Evolutionary conservation across 176 grass and related monocot species (phyloP).

Genomic region (Eragrostis nindensis): DNA sequence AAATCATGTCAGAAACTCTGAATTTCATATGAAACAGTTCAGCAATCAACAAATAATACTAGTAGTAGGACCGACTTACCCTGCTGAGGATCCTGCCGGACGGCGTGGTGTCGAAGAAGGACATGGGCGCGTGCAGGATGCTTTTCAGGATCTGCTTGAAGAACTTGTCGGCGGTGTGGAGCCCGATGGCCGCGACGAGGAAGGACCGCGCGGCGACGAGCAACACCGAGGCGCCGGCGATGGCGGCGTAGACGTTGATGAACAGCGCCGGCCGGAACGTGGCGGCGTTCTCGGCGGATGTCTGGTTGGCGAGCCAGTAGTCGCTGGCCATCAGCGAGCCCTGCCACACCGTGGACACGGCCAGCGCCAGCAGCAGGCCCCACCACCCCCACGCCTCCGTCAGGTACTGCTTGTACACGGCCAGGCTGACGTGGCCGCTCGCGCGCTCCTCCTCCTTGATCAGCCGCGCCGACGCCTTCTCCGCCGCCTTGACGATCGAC

Average conservation of each 20-base stretch:
- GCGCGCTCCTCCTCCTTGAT: constrained; percentile 88
- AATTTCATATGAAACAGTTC: not conserved
- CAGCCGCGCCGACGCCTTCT: constrained; percentile 73
- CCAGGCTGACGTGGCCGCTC: constrained; percentile 75
- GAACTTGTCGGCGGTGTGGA: constrained; percentile 73
- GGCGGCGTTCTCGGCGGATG: constrained; percentile 49
- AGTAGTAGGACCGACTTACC: constrained; percentile 43
- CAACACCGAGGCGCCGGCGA: constrained; percentile 55
- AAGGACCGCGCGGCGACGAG: constrained; percentile 57
- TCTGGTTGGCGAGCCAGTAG: constrained; percentile 91
- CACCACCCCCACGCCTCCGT: constrained; percentile 92
- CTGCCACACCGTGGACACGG: constrained; percentile 63
- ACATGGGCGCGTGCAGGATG: constrained; percentile 95
- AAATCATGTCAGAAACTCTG: not conserved
- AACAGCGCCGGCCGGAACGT: constrained; percentile 62
- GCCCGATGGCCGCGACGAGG: constrained; percentile 71
- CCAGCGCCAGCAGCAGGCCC: constrained; percentile 54
- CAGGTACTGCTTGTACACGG: constrained; percentile 80
- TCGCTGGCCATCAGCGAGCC: constrained; percentile 72
- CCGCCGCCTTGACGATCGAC: constrained; percentile 37
- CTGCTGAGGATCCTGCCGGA: constrained; percentile 96
- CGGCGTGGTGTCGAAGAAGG: constrained; percentile 95
- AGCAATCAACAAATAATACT: too few relatives aligned
- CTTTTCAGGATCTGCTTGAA: constrained; percentile 87
- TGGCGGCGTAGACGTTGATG: constrained; percentile 66